Conservation (phyloP, 768 basidiomycete species). For the Baorangia bicolor region DNA sequence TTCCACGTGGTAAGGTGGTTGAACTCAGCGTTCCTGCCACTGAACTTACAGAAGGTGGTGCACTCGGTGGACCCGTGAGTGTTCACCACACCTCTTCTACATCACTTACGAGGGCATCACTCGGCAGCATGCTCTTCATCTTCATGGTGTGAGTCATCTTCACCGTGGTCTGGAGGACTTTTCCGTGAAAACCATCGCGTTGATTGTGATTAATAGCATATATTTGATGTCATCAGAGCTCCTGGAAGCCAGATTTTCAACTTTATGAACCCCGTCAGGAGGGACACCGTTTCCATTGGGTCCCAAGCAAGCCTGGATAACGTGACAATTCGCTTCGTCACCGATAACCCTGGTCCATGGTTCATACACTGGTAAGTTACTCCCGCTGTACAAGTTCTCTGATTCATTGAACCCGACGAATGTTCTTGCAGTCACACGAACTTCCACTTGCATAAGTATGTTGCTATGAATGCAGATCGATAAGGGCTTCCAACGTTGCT, state of each 20-base stretch:
- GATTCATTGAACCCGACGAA: neutral
- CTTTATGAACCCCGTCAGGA: slow-evolving; percentile 48
- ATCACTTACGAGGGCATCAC: neutral
- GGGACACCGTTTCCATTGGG: slow-evolving; percentile 47
- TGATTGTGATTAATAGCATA: slow-evolving; percentile 30
- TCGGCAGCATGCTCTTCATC: slow-evolving; percentile 22
- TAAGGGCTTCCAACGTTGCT: neutral
- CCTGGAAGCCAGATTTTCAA: slow-evolving; percentile 40
- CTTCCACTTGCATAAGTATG: slow-evolving; percentile 23
- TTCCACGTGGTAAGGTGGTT: slow-evolving; percentile 15
- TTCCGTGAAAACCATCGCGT: neutral
- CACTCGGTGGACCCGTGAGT: slow-evolving; percentile 34
- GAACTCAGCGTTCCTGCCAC: slow-evolving; percentile 21
- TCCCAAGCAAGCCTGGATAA: slow-evolving; percentile 32
- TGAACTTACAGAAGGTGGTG: slow-evolving; percentile 13
- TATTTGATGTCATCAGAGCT: slow-evolving; percentile 42
- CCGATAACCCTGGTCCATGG: slow-evolving; percentile 52
- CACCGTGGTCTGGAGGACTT: neutral
- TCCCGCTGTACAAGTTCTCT: neutral
- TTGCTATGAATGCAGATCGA: neutral
- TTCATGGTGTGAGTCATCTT: slow-evolving; percentile 18
- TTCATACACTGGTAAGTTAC: slow-evolving; percentile 21
- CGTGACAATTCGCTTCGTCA: slow-evolving; percentile 60
- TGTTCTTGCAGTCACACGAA: slow-evolving; percentile 17
- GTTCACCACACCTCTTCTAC: neutral